Conservation (phyloP, 306 rosid genomes). For the Prunus campanulata region DNA sequence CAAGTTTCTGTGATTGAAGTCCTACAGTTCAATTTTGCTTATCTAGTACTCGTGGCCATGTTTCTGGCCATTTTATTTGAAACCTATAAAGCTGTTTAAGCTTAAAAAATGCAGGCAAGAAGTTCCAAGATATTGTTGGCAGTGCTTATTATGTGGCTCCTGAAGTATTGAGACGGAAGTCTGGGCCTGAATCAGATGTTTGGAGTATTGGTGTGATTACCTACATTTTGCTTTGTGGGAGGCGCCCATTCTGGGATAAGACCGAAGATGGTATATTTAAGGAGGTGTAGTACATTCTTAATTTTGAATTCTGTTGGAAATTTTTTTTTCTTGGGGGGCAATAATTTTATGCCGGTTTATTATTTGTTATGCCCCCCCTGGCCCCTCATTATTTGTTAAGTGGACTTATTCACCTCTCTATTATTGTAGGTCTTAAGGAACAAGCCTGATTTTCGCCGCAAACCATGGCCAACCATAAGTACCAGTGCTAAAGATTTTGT, state of each 20-base stretch:
- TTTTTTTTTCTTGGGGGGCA: not conserved
- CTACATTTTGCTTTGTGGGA: constrained; percentile 93
- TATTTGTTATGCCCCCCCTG: not conserved
- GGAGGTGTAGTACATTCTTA: constrained; percentile 64
- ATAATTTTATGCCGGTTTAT: not conserved
- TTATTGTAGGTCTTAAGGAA: constrained; percentile 71
- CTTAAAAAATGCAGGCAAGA: constrained; percentile 60
- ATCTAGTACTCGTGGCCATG: constrained; percentile 2
- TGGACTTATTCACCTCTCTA: constrained; percentile 9
- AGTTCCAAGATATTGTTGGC: constrained; percentile 91
- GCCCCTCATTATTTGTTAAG: not conserved
- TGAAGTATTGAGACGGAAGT: constrained; percentile 92
- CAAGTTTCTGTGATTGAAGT: constrained; percentile 2
- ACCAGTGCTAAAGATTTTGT: constrained; percentile 84
- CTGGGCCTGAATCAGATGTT: constrained; percentile 99
- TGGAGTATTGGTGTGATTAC: constrained; percentile 99
- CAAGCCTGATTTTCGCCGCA: constrained; percentile 96
- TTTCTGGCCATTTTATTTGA: constrained; percentile 29
- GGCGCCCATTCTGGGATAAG: constrained; percentile 99
- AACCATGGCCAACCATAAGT: constrained; percentile 91
- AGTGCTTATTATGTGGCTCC: constrained; percentile 99
- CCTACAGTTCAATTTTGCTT: not conserved
- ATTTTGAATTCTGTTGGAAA: constrained; percentile 7
- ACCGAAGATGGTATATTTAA: constrained; percentile 99
- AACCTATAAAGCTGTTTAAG: constrained; percentile 16